Evolutionary conservation across 2,329 filamentous ascomycete species (phyloP).

Genomic region (Botrytis tulipae): DNA sequence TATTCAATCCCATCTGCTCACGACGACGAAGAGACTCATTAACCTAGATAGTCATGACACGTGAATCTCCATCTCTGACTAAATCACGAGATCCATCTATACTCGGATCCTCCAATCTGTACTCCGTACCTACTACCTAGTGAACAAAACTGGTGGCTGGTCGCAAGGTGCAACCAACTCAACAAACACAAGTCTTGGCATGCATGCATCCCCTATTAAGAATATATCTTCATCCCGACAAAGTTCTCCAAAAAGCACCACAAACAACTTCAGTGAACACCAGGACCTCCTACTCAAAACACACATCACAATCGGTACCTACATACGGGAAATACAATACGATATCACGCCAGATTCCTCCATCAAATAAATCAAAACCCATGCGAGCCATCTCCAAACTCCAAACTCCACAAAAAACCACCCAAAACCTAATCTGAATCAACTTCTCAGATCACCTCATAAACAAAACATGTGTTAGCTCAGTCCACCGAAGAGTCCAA

Average conservation of each 20-base stretch:
- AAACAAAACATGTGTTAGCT: conserved; percentile 2
- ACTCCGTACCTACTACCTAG: no score
- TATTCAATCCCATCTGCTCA: not conserved
- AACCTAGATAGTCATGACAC: not conserved
- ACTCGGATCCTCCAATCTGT: not conserved
- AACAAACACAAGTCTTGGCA: not conserved
- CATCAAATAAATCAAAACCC: not conserved
- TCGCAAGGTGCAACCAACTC: not conserved
- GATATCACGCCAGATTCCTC: not conserved
- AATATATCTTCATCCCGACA: not conserved
- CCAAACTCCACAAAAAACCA: not conserved
- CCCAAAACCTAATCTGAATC: conserved; percentile 10
- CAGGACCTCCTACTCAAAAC: not conserved
- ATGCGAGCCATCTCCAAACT: not conserved
- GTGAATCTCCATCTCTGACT: not conserved
- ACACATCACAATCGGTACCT: not conserved
- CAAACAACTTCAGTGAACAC: not conserved
- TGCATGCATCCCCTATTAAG: not conserved
- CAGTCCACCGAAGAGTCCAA: not conserved
- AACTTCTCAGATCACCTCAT: conserved; percentile 9
- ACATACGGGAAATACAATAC: no score
- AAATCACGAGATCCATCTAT: not conserved
- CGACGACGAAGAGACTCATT: not conserved
- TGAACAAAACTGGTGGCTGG: not conserved
- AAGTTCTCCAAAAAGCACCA: not conserved